phyloP scores from a whole-genome alignment of 2,329 filamentous ascomycete genomes.

The Didymella glomerata region DNA sequence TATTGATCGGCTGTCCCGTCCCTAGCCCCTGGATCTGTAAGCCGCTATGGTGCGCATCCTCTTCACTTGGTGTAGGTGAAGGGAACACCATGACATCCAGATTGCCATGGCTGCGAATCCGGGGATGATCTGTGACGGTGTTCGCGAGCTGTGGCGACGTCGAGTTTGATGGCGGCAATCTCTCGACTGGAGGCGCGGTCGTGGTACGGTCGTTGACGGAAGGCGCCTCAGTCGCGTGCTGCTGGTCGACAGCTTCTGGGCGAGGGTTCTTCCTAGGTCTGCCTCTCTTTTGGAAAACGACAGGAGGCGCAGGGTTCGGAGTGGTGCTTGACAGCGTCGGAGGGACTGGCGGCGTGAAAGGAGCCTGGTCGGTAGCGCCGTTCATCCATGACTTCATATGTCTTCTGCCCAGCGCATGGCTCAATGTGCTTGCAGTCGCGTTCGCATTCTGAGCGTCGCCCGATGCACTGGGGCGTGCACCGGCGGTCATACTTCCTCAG shows the following conservation, averaged over 20 bases:
- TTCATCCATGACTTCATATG: conserved; percentile 47
- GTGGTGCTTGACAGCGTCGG: conserved; percentile 2
- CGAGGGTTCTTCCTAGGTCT: conserved; percentile 22
- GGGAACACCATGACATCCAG: conserved; percentile 58
- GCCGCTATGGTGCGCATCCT: conserved; percentile 35
- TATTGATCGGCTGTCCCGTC: not conserved
- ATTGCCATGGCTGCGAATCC: not conserved
- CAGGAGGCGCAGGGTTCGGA: not conserved
- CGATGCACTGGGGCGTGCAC: conserved; percentile 5
- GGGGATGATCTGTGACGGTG: conserved; percentile 15
- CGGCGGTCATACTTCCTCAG: conserved; percentile 1
- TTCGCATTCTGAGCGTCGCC: conserved; percentile 15
- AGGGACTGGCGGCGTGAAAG: not conserved
- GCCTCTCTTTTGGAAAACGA: conserved; percentile 16
- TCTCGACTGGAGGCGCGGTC: conserved; percentile 17
- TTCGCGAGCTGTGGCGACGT: conserved; percentile 48
- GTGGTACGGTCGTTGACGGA: not conserved
- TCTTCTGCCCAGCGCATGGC: conserved; percentile 41
- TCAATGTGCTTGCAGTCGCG: conserved; percentile 35
- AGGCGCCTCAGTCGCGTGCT: conserved; percentile 3
- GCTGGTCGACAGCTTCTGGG: conserved; percentile 8
- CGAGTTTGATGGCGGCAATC: conserved; percentile 42
- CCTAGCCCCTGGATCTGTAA: not conserved
- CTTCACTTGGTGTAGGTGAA: conserved; percentile 70
- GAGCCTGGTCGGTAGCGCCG: not conserved